A percentile compares a stretch with the other conserved stretches of the same genome.
phyloP scores from a whole-genome alignment of 306 rosid species.

The Dryas alaskensis region DNA sequence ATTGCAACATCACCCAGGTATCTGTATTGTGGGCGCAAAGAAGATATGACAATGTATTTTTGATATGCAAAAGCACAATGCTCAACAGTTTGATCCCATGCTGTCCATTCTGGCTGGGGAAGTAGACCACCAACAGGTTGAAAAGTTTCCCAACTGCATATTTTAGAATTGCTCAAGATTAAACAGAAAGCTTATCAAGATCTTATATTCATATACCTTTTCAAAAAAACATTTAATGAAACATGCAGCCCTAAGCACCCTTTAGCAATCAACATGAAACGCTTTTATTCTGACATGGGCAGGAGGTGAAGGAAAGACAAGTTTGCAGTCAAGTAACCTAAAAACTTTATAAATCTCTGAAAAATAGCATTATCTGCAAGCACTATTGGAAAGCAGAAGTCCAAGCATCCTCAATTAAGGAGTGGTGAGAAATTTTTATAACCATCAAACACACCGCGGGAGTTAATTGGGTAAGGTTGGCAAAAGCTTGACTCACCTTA shows the following conservation, averaged over 20 bases:
- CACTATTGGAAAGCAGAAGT: neutral
- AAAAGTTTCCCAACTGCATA: constrained; percentile 94
- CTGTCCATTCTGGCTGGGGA: constrained; percentile 99
- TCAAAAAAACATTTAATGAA: constrained; percentile 2
- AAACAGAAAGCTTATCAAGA: neutral
- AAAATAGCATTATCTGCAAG: neutral
- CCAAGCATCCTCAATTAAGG: constrained; percentile 5
- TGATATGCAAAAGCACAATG: constrained; percentile 97
- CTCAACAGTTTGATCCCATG: constrained; percentile 98
- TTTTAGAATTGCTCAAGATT: neutral
- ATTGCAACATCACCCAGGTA: constrained; percentile 98
- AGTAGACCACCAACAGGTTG: constrained; percentile 95
- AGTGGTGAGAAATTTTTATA: neutral
- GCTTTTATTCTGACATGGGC: neutral
- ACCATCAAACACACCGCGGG: neutral
- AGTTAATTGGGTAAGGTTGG: neutral
- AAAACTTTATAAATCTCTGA: neutral
- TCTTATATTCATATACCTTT: constrained; percentile 6
- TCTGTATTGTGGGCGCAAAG: constrained; percentile 94
- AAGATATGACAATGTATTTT: constrained; percentile 85
- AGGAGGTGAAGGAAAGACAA: neutral
- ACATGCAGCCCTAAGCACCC: neutral
- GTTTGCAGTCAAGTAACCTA: neutral
- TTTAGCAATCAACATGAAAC: constrained; percentile 6
- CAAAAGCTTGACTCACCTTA: neutral